Percentiles rank a stretch among this genome's conserved stretches.
Evolutionary conservation across 129 eudicot species (phyloP).

Genomic region (Helianthus tuberosus): DNA sequence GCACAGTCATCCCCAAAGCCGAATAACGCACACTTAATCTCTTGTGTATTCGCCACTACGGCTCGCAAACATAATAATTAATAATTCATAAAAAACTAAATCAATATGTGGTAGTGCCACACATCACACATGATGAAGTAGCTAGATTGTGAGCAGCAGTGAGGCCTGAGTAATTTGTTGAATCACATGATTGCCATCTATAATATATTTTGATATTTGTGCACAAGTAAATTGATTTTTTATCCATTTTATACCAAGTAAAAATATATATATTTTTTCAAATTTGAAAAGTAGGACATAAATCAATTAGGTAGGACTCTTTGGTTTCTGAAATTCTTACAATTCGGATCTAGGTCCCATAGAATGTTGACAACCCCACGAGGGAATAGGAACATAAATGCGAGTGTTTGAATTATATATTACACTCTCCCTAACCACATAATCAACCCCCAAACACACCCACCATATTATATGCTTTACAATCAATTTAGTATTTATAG

Average conservation of each 20-base stretch:
- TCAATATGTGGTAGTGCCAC: neutral
- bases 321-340: slow-evolving; percentile 44
- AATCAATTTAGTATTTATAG: neutral
- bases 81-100: too few relatives aligned
- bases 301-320: slow-evolving; percentile 7
- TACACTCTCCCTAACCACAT: slow-evolving; percentile 12
- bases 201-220: too few relatives aligned
- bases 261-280: too few relatives aligned
- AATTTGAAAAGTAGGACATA: neutral
- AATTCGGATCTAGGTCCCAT: slow-evolving; percentile 68
- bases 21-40: too few relatives aligned
- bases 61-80: too few relatives aligned
- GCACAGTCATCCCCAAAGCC: too few relatives aligned
- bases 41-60: too few relatives aligned
- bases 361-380: slow-evolving; percentile 71
- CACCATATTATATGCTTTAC: neutral
- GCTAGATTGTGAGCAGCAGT: too few relatives aligned
- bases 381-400: slow-evolving; percentile 39
- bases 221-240: neutral
- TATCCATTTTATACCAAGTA: neutral
- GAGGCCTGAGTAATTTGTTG: too few relatives aligned
- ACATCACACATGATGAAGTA: neutral
- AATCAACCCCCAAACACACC: neutral
- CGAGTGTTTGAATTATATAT: slow-evolving; percentile 32
- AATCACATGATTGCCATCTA: too few relatives aligned